Evolutionary conservation across 1,284 basidiomycete species (phyloP).

Genomic region (Ustilago trichophora): DNA sequence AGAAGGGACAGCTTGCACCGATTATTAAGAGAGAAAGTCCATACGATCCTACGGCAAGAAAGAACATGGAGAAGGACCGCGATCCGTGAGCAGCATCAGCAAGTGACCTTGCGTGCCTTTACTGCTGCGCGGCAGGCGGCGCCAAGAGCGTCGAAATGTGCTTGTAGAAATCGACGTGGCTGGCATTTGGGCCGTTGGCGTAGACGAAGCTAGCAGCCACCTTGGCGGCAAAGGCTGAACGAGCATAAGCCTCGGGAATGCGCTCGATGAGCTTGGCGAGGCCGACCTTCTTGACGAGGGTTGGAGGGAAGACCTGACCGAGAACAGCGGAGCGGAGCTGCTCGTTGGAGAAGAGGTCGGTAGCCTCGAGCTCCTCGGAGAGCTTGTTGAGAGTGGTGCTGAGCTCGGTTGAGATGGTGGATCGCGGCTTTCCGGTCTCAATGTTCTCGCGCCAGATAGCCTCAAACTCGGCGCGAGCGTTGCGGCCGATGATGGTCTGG

Average conservation of each 20-base stretch:
- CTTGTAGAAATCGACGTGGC: constrained; percentile 96
- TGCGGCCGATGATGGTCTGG: constrained; percentile 77
- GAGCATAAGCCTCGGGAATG: constrained; percentile 76
- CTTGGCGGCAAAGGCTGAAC: constrained; percentile 67
- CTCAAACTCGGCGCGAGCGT: constrained; percentile 90
- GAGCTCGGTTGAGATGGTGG: constrained; percentile 91
- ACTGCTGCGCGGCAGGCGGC: constrained; percentile 24
- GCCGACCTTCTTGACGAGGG: constrained; percentile 85
- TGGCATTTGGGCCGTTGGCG: constrained; percentile 87
- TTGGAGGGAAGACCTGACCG: constrained; percentile 83
- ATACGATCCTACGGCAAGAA: constrained; percentile 1
- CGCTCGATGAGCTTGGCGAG: constrained; percentile 81
- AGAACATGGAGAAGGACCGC: no score
- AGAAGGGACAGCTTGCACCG: constrained; percentile 5
- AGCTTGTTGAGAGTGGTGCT: constrained; percentile 80
- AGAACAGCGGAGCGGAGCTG: constrained; percentile 82
- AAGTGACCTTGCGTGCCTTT: no score
- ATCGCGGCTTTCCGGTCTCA: constrained; percentile 74
- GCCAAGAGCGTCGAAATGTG: constrained; percentile 71
- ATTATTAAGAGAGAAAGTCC: constrained; percentile 24
- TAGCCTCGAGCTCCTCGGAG: constrained; percentile 79
- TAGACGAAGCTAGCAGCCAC: constrained; percentile 87
- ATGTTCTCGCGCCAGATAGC: constrained; percentile 93
- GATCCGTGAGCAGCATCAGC: no score
- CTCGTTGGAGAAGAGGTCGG: constrained; percentile 85